phyloP scores from a whole-genome alignment of 2,329 filamentous ascomycete species.

The Ophiostoma pallidulum region DNA sequence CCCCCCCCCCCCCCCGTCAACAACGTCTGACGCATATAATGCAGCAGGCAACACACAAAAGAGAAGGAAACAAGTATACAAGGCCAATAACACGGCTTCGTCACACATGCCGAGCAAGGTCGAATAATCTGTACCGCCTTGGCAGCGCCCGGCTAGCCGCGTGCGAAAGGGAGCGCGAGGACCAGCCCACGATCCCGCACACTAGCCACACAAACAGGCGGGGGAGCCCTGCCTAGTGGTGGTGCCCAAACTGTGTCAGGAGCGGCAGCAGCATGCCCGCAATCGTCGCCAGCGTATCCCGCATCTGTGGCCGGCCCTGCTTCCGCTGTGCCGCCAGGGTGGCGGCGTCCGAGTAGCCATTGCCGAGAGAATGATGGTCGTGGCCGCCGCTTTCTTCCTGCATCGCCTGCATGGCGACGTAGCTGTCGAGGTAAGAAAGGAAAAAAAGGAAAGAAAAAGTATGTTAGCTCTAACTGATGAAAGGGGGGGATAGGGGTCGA shows the following conservation, averaged over 20 bases:
- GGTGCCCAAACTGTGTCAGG: slow-evolving; percentile 68
- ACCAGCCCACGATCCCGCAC: not conserved
- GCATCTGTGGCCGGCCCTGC: slow-evolving; percentile 48
- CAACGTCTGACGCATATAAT: too few relatives aligned
- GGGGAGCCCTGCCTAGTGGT: slow-evolving; percentile 37
- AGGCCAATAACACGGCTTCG: too few relatives aligned
- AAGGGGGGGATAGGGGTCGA: too few relatives aligned
- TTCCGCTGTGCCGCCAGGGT: slow-evolving; percentile 35
- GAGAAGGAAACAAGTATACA: too few relatives aligned
- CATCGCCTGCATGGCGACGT: slow-evolving; percentile 98
- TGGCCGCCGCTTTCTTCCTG: slow-evolving; percentile 57
- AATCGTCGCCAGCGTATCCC: slow-evolving; percentile 61
- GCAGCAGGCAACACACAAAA: too few relatives aligned
- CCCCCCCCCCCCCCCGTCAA: too few relatives aligned
- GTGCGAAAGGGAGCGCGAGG: not conserved
- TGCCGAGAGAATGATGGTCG: slow-evolving; percentile 37
- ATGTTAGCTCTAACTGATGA: too few relatives aligned
- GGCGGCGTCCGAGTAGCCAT: slow-evolving; percentile 45
- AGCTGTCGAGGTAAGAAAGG: slow-evolving; percentile 41
- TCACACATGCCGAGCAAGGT: too few relatives aligned
- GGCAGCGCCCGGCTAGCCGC: too few relatives aligned
- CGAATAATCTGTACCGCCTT: too few relatives aligned
- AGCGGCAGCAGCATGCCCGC: slow-evolving; percentile 70
- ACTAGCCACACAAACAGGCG: not conserved
- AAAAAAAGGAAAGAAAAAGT: not conserved